phyloP scores from a whole-genome alignment of 2,329 filamentous ascomycete genomes.

The Akanthomyces lecanii region DNA sequence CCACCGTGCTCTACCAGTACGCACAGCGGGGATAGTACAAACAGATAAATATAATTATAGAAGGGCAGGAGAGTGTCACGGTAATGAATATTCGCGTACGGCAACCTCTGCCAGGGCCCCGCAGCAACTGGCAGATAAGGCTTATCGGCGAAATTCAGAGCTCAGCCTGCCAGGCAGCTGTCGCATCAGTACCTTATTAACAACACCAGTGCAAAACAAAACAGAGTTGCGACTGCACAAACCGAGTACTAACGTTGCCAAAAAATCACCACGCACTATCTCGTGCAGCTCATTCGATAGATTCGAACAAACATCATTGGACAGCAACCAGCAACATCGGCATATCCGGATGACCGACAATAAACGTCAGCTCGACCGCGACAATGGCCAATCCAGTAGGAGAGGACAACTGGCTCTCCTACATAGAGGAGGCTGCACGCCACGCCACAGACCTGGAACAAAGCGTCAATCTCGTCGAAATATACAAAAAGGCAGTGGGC shows the following conservation, averaged over 20 bases:
- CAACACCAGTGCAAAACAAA: neutral
- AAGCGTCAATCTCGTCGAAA: conserved; percentile 65
- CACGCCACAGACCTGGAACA: conserved; percentile 59
- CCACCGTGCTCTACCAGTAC: too few relatives aligned
- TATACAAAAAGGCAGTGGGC: conserved; percentile 64
- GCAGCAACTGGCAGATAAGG: neutral
- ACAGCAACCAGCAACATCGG: neutral
- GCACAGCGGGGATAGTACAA: too few relatives aligned
- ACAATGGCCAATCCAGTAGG: conserved; percentile 58
- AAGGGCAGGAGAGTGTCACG: too few relatives aligned
- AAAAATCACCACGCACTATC: neutral
- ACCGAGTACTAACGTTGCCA: too few relatives aligned
- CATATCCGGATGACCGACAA: neutral
- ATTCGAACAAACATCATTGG: neutral
- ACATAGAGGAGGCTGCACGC: conserved; percentile 66
- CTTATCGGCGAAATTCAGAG: neutral
- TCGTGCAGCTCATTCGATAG: neutral
- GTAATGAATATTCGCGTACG: too few relatives aligned
- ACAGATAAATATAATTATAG: too few relatives aligned
- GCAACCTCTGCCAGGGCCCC: neutral
- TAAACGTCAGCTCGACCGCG: conserved; percentile 17
- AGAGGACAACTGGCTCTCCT: conserved; percentile 73
- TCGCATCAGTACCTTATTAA: neutral
- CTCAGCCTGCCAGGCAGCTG: neutral
- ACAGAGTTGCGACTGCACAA: neutral